Evolutionary conservation across 1,284 basidiomycete species (phyloP).

Genomic region (Hypsizygus ulmarius): DNA sequence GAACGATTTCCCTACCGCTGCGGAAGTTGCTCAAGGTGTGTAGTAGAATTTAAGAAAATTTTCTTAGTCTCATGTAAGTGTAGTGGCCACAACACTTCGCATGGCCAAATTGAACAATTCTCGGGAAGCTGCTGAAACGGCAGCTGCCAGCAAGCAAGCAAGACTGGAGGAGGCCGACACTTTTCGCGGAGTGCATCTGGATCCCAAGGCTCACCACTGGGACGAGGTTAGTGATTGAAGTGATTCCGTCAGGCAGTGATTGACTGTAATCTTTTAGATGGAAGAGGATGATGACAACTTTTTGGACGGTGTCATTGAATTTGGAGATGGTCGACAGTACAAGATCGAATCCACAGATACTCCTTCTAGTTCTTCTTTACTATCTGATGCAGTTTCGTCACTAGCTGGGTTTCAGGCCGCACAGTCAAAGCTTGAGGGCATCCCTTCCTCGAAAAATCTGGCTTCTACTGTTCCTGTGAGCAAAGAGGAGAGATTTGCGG

Average conservation of each 20-base stretch:
- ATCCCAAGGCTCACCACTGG: conserved; percentile 94
- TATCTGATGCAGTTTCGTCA: conserved; percentile 17
- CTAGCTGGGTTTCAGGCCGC: conserved; percentile 18
- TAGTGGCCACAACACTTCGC: conserved; percentile 31
- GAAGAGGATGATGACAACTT: conserved; percentile 92
- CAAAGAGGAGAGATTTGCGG: conserved; percentile 78
- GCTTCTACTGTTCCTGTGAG: conserved; percentile 44
- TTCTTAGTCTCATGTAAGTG: conserved; percentile 10
- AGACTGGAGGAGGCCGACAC: conserved; percentile 80
- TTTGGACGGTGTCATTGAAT: conserved; percentile 86
- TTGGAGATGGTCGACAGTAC: conserved; percentile 88
- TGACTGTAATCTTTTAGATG: conserved; percentile 45
- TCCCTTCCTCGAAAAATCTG: conserved; percentile 19
- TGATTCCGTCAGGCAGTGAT: neutral
- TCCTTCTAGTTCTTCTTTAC: conserved; percentile 24
- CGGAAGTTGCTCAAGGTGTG: conserved; percentile 83
- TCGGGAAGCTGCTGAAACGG: conserved; percentile 34
- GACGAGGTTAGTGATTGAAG: conserved; percentile 73
- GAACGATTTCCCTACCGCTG: conserved; percentile 87
- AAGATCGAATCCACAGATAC: conserved; percentile 60
- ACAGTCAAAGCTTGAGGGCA: conserved; percentile 19
- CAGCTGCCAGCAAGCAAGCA: conserved; percentile 55
- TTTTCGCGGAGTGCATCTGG: conserved; percentile 87
- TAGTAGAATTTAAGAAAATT: conserved; percentile 12
- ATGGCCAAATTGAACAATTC: conserved; percentile 35